These are phyloP conservation scores for Sutorius eximius DNA, from an alignment of 1,284 basidiomycete species.

Conservation along the genomic window DNA sequence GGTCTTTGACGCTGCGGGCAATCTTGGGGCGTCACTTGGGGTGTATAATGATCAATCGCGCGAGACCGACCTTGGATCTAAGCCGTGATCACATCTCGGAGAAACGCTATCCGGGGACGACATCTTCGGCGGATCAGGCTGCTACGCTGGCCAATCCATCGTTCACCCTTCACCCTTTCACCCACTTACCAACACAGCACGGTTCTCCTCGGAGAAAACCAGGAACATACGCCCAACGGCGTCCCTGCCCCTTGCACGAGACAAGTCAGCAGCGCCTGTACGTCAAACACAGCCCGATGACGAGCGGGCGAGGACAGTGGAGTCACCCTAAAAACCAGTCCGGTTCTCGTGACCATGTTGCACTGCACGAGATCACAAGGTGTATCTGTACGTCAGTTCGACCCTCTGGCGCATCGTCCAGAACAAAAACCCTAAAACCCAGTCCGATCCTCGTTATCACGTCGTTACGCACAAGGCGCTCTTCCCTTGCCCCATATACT, in stretches of 20 bases:
- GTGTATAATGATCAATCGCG: constrained; percentile 53
- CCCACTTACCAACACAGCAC: background rate
- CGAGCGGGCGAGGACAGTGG: no score
- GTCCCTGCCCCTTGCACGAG: constrained; percentile 44
- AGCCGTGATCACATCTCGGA: background rate
- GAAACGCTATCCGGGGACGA: no score
- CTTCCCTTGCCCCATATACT: constrained; percentile 54
- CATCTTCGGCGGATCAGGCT: background rate
- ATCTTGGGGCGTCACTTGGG: constrained; percentile 37
- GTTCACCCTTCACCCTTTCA: background rate
- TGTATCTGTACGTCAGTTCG: background rate
- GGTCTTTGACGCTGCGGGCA: constrained; percentile 28
- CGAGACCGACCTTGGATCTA: constrained; percentile 45
- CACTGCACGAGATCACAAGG: background rate
- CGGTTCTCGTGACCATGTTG: background rate
- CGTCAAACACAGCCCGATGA: no score
- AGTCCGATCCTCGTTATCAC: background rate
- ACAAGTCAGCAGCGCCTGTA: background rate
- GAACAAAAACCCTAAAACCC: background rate
- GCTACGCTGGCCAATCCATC: background rate
- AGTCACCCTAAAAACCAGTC: background rate
- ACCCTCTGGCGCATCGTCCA: background rate
- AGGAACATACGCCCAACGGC: constrained; percentile 48
- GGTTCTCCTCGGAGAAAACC: constrained; percentile 59
- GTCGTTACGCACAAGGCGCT: background rate